Conservation (phyloP, 441 rosid genomes). For the Geranium incanum region DNA sequence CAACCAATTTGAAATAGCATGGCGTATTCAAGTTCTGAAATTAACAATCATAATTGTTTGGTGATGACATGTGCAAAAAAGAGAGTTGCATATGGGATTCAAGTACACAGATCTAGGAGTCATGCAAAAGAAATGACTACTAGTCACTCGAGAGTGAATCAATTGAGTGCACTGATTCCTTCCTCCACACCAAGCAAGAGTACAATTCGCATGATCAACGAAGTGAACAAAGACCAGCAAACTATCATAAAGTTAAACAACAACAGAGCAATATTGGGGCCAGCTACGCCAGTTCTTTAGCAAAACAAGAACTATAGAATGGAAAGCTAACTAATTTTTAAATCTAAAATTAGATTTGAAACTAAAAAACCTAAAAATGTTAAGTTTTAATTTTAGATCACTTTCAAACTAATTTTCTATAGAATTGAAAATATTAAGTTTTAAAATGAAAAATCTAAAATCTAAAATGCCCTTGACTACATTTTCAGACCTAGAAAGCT, state of each 20-base stretch:
- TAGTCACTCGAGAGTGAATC: conserved; percentile 1
- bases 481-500: too few relatives aligned
- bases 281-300: not conserved
- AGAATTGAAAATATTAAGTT: too few relatives aligned
- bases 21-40: not conserved
- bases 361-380: too few relatives aligned
- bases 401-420: too few relatives aligned
- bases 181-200: not conserved
- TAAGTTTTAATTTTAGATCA: too few relatives aligned
- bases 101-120: not conserved
- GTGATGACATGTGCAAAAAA: not conserved
- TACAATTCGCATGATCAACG: not conserved
- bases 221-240: not conserved
- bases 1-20: not conserved
- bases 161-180: not conserved
- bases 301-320: not conserved
- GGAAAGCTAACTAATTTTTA: too few relatives aligned
- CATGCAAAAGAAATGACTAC: not conserved
- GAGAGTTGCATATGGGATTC: not conserved
- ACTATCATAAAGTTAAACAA: not conserved
- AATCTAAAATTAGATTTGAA: too few relatives aligned
- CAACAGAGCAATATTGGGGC: not conserved
- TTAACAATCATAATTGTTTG: not conserved
- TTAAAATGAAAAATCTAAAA: too few relatives aligned
- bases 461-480: too few relatives aligned